These are phyloP conservation scores for Phytophthora tubulina DNA, from an alignment of 352 stramenopile genomes.

Conservation along the genomic window DNA sequence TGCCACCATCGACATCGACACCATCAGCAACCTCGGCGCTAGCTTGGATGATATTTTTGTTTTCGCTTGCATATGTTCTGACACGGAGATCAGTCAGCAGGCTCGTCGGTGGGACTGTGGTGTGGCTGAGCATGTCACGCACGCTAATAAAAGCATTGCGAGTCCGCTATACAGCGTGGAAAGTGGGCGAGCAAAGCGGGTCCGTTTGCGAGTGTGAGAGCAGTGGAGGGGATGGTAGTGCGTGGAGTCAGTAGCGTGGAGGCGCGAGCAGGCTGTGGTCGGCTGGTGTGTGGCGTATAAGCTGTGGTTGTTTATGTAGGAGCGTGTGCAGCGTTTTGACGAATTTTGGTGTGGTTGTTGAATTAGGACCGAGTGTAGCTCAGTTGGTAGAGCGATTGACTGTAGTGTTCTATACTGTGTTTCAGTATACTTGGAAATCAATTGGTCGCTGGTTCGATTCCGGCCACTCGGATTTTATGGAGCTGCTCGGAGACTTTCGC, in stretches of 20 bases:
- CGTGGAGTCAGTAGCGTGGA: not conserved
- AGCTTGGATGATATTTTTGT: too few species aligned
- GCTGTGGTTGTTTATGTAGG: not conserved
- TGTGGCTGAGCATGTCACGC: not conserved
- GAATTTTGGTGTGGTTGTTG: not conserved
- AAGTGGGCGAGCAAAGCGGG: not conserved
- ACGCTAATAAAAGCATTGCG: not conserved
- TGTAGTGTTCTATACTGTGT: conserved; percentile 3
- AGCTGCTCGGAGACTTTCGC: not conserved
- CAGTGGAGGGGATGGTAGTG: not conserved
- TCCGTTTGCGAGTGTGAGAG: not conserved
- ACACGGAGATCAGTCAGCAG: too few species aligned
- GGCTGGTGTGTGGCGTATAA: not conserved
- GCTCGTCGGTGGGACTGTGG: not conserved
- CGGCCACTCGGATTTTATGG: not conserved
- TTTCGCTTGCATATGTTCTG: too few species aligned
- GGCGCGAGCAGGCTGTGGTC: not conserved
- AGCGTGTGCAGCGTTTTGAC: not conserved
- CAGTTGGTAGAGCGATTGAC: conserved; percentile 1
- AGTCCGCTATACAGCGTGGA: not conserved
- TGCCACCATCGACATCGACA: not conserved
- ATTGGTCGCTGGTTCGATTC: conserved; percentile 2
- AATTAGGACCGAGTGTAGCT: not conserved
- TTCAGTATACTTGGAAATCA: conserved; percentile 2
- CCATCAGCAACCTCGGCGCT: too few species aligned